Base-by-base conservation (phyloP, 352 stramenopile genomes). In the Phytophthora boehmeriae region DNA sequence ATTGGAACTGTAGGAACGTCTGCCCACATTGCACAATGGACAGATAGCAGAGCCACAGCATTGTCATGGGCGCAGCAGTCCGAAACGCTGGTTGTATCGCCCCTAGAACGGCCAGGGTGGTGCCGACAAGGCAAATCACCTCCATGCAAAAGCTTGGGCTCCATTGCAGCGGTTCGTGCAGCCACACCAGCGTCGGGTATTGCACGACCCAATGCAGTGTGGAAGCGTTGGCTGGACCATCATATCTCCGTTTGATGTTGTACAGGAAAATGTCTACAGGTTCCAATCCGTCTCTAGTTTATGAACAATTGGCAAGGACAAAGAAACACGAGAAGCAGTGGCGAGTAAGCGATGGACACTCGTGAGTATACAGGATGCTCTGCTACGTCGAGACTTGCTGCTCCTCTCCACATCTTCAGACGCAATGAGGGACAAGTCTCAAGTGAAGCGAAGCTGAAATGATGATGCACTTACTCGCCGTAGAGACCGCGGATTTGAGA, bases 1-100 rank as follows among this genome's bases (percentile, higher is more conserved):
- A 98, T 76, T 98, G 92, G 67, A 97, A 97, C 17, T 73, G 77
- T 59, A 97, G 90, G 66, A 98, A 98, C 17, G 80, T 87, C 25
- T 89, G 79, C n/a, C 90, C 91, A 17, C 83, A 79, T 34, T 82
- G 71, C n/a, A 76, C 70, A 34, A 95, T 77, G 36, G 92, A 86
- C 11, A 98, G 71, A 45, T 92, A 92, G 64, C 77, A 83, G 38
- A 93, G 53, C 69, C 77, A 89, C 25, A 84, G 22, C 4, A 83
- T 17, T 10, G 53, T 46, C 9, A 89, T 38, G 6, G 70, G 60
- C 17, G 76, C 28, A 2, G 74, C 62, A 10, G 64, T 73, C 9
- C 78, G 69, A 63, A 66, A 86, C 1, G 66, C 49, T 1, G 63
- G 54, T 9, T 51, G 56, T 53, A 60, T 46, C 17, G 77, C 46